These are phyloP conservation scores for Cyberlindnera petersonii DNA, from an alignment of 805 yeast genomes.

Conservation along the genomic window DNA sequence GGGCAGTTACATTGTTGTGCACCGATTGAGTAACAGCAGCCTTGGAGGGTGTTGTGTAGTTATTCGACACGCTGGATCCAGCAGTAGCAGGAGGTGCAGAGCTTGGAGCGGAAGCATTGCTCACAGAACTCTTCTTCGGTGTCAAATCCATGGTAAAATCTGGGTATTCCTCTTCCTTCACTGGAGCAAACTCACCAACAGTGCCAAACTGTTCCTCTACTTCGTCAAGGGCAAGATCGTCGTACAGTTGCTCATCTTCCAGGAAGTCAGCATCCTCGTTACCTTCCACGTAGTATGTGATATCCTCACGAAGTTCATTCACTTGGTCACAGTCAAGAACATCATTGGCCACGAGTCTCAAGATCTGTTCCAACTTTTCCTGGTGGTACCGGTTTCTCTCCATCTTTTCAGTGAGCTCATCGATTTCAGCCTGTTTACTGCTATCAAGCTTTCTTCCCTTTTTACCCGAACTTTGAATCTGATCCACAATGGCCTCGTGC, in stretches of 20 bases:
- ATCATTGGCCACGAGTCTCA: conserved; percentile 76
- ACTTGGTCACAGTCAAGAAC: conserved; percentile 74
- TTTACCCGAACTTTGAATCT: conserved; percentile 45
- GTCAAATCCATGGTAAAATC: conserved; percentile 12
- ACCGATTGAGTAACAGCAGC: neutral
- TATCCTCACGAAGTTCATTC: conserved; percentile 78
- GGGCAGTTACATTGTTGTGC: neutral
- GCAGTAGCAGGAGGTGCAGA: conserved; percentile 8
- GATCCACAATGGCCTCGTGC: conserved; percentile 67
- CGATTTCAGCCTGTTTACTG: conserved; percentile 52
- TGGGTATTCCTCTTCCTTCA: conserved; percentile 11
- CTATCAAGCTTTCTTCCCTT: conserved; percentile 50
- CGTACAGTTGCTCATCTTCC: conserved; percentile 91
- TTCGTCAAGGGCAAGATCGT: conserved; percentile 70
- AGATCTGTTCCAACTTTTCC: conserved; percentile 68
- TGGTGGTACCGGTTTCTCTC: conserved; percentile 80
- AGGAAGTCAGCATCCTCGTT: conserved; percentile 91
- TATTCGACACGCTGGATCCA: conserved; percentile 1
- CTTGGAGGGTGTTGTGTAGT: conserved; percentile 7
- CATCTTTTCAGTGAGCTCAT: conserved; percentile 56
- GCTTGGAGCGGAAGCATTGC: neutral
- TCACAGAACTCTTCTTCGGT: conserved; percentile 11
- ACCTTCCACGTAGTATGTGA: conserved; percentile 88
- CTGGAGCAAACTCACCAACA: conserved; percentile 36
- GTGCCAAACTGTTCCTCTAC: conserved; percentile 50